Base-by-base conservation (phyloP, 495 filamentous ascomycete species). In the Ramalina intermedia region DNA sequence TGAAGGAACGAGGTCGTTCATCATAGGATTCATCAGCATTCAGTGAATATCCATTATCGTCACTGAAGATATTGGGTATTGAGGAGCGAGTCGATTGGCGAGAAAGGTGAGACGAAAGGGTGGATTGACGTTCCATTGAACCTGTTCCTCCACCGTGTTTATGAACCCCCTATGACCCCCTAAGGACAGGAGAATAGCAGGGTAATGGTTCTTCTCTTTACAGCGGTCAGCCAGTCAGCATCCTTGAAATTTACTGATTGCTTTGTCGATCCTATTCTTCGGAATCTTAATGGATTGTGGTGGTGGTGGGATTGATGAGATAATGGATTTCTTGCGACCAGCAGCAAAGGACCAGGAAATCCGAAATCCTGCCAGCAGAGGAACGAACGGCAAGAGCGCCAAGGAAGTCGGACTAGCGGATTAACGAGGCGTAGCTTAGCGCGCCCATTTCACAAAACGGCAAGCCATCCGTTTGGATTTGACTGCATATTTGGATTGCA, bases 11-110 rank as follows among this genome's bases (percentile, higher is more conserved):
- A 58, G 40, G 63, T 59, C 29, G 59, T 60, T 37, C 61, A 59
- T 62, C 59, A 42, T 67, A 64, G 37, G 61, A 48, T 45, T 69
- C 60, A 41, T 70, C 56, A 17, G 66, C 57, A 52, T 74, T 66
- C 56, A 74, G 54, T 3, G 29, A 33, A 13, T 33, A 33, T 11
- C 29, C 68, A 55, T 70, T 73, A 42, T 73, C 71, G 55, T 76
- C 72, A 40, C 71, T 69, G 57, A 76, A 76, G 14, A 57, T 39
- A 26, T 57, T 71, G 36, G 69, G 69, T 44, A 72, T 71, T 27
- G 64, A 67, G 24, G 57, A 63, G 58, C 60, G 66, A 61, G 61
- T 51, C 42, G 64, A 66, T 29, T 43, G 49, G 24, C 46, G 41
- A 16, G 50, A 24, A 42, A 21, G 41, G 24, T 45, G 43, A 41